Conservation (phyloP, 2,329 filamentous ascomycete species). For the Ophiostoma sp. region DNA sequence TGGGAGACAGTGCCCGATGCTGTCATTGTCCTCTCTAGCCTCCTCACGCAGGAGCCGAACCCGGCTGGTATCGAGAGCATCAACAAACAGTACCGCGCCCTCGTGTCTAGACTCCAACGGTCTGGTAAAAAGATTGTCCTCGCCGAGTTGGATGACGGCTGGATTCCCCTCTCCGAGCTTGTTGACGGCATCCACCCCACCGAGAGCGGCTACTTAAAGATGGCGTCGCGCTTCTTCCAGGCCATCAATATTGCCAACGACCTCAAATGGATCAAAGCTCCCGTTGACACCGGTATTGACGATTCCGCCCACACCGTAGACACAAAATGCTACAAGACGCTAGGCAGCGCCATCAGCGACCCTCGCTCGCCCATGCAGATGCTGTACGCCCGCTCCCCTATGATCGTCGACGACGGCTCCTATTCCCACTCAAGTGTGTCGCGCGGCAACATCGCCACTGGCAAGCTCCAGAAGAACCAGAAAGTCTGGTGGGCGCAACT, state of each 20-base stretch:
- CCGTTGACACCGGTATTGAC: not conserved
- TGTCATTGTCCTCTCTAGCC: constrained; percentile 27
- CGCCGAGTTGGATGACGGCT: constrained; percentile 27
- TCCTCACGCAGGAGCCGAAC: constrained; percentile 27
- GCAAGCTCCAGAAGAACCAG: not conserved
- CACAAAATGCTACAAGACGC: not conserved
- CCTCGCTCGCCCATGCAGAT: not conserved
- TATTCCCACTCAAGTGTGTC: not conserved
- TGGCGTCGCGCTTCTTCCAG: constrained; percentile 18
- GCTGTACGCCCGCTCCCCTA: not conserved
- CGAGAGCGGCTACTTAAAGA: constrained; percentile 22
- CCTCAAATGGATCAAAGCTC: not conserved
- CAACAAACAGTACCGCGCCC: constrained; percentile 25
- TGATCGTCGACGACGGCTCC: not conserved
- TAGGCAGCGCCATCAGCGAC: not conserved
- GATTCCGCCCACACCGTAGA: not conserved
- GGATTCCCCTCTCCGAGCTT: constrained; percentile 23
- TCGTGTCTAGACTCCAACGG: constrained; percentile 17
- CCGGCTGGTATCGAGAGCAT: constrained; percentile 23
- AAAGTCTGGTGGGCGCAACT: not conserved
- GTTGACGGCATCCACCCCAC: constrained; percentile 22
- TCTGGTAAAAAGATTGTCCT: constrained; percentile 21
- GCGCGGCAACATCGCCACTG: not conserved
- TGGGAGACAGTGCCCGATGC: constrained; percentile 25
- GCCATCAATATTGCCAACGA: not conserved